These are phyloP conservation scores for Phytophthora agathidicida DNA, from an alignment of 352 stramenopile genomes.

Conservation along the genomic window DNA sequence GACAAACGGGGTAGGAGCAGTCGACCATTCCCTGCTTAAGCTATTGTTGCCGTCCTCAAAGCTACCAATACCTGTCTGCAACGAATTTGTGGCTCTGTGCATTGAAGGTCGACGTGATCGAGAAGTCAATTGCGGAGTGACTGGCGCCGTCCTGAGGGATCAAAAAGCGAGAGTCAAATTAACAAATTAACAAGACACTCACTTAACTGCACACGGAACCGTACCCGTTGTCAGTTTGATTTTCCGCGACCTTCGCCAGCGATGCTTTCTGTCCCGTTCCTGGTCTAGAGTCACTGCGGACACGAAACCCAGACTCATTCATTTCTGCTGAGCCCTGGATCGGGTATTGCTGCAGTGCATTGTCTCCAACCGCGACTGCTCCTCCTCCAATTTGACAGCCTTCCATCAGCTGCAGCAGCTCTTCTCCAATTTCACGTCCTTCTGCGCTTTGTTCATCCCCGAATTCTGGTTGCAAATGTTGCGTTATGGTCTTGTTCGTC, in stretches of 20 bases:
- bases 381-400: slow-evolving; percentile 10
- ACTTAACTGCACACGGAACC: not conserved
- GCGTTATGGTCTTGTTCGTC: not conserved
- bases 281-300: not conserved
- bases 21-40: slow-evolving; percentile 21
- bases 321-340: slow-evolving; percentile 5
- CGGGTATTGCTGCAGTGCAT: not conserved
- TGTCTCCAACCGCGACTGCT: not conserved
- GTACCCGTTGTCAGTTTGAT: slow-evolving; percentile 18
- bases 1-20: slow-evolving; percentile 7
- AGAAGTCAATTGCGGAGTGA: slow-evolving; percentile 3
- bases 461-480: slow-evolving; percentile 11
- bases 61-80: not conserved
- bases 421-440: not conserved
- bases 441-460: slow-evolving; percentile 4
- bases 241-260: slow-evolving; percentile 6
- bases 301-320: slow-evolving; percentile 10
- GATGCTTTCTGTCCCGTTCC: not conserved
- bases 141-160: not conserved
- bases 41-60: slow-evolving; percentile 13
- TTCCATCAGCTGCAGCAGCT: slow-evolving; percentile 23
- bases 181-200: not conserved
- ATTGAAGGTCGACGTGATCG: slow-evolving; percentile 18
- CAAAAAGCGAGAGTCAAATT: not conserved
- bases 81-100: slow-evolving; percentile 6